Evolutionary conservation across 768 basidiomycete species (phyloP).

Genomic region (Tulasnella sp.): DNA sequence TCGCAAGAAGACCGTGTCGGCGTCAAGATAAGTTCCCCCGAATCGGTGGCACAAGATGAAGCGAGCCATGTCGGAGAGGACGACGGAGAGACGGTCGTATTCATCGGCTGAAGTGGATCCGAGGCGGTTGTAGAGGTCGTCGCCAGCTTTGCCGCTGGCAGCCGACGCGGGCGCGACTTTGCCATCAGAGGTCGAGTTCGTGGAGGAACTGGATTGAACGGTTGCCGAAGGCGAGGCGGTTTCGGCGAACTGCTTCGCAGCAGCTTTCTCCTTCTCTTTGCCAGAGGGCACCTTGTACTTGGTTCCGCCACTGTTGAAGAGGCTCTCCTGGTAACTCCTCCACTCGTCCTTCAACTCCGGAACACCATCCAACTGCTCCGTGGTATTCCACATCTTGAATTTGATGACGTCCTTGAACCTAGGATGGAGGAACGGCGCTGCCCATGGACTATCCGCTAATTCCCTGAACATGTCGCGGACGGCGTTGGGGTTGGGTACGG

Average conservation of each 20-base stretch:
- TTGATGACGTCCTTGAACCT: constrained; percentile 87
- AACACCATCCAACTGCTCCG: constrained; percentile 87
- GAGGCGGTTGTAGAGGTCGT: constrained; percentile 65
- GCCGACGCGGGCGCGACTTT: constrained; percentile 23
- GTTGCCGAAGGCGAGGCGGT: constrained; percentile 26
- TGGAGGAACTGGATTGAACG: constrained; percentile 26
- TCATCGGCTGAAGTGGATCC: constrained; percentile 82
- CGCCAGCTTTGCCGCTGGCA: constrained; percentile 30
- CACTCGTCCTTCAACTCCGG: constrained; percentile 87
- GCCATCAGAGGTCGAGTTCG: constrained; percentile 21
- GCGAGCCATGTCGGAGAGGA: constrained; percentile 92
- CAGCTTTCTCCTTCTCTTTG: constrained; percentile 23
- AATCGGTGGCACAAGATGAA: constrained; percentile 96
- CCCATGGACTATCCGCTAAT: constrained; percentile 80
- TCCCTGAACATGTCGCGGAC: constrained; percentile 72
- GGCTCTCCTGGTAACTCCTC: constrained; percentile 61
- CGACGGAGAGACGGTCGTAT: constrained; percentile 87
- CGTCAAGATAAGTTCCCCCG: constrained; percentile 94
- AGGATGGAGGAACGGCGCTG: constrained; percentile 86
- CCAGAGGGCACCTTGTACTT: constrained; percentile 55
- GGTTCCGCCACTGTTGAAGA: constrained; percentile 84
- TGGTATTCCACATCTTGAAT: constrained; percentile 98
- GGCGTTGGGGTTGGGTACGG: constrained; percentile 78
- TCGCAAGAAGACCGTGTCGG: constrained; percentile 88
- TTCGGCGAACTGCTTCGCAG: neutral